A percentile compares a stretch with the other conserved stretches of the same genome.
Evolutionary conservation across 192 early-diverging fungal genomes (phyloP).

Genomic region (Umbelopsis sp.): DNA sequence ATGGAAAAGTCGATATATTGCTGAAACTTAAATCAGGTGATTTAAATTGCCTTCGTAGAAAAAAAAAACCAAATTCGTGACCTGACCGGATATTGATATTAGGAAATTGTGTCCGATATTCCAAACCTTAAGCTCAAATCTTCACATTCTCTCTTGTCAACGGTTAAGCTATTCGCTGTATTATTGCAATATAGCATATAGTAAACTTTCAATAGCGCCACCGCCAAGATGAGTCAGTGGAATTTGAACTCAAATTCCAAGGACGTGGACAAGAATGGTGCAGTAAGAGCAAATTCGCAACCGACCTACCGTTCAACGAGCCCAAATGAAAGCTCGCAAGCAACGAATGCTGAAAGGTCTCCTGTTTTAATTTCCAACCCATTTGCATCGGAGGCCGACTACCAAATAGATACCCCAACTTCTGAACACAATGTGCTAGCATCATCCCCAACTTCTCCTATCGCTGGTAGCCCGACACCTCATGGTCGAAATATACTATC

Average conservation of each 20-base stretch:
- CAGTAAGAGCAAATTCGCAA: neutral
- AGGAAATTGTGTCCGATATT: too few relatives aligned
- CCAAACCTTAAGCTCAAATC: too few relatives aligned
- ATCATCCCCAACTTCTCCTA: conserved; percentile 3
- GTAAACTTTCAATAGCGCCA: neutral
- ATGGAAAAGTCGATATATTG: too few relatives aligned
- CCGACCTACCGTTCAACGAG: neutral
- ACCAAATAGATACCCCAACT: neutral
- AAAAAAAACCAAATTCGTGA: neutral
- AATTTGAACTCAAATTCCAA: conserved; percentile 18
- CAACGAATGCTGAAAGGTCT: neutral
- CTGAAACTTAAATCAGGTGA: neutral
- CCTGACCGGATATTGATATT: neutral
- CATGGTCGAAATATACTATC: neutral
- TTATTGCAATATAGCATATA: conserved; percentile 4
- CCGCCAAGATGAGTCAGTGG: conserved; percentile 18
- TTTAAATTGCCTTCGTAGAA: neutral
- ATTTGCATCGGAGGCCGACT: conserved; percentile 9
- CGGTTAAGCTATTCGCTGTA: conserved; percentile 4
- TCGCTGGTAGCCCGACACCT: neutral
- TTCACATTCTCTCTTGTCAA: neutral
- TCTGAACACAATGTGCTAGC: neutral
- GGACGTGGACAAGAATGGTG: neutral
- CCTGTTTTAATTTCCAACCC: neutral
- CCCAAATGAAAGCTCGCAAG: neutral